A percentile compares a stretch with the other conserved stretches of the same genome.
Evolutionary conservation across 192 early-diverging fungal species (phyloP).

Genomic region (Entomortierella beljakovae): DNA sequence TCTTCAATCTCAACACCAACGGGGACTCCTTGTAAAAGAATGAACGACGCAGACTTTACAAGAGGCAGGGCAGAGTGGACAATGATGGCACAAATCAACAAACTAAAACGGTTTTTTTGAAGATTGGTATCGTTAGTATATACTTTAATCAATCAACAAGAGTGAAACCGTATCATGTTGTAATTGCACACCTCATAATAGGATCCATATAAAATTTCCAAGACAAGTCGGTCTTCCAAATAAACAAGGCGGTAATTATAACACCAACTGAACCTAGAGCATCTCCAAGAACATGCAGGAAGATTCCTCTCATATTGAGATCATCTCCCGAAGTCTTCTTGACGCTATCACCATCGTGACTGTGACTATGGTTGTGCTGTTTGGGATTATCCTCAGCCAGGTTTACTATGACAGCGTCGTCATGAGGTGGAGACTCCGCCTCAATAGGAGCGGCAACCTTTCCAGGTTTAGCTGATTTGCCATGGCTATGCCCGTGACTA

Average conservation of each 20-base stretch:
- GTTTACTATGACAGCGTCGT: conserved; percentile 8
- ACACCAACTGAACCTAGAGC: conserved; percentile 90
- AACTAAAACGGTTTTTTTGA: conserved; percentile 23
- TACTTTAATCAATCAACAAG: no score
- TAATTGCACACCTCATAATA: conserved; percentile 76
- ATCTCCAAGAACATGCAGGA: conserved; percentile 93
- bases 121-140: conserved; percentile 26
- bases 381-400: conserved; percentile 40
- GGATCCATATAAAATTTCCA: conserved; percentile 93
- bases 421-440: neutral
- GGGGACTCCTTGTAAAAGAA: conserved; percentile 89
- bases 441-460: neutral
- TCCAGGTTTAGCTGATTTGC: neutral
- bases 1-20: conserved; percentile 69
- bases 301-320: conserved; percentile 73
- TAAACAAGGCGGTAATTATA: conserved; percentile 80
- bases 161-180: no score
- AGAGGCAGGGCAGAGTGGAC: conserved; percentile 61
- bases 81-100: conserved; percentile 73
- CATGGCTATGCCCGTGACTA: conserved; percentile 67
- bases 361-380: conserved; percentile 52
- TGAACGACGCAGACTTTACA: conserved; percentile 72
- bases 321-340: conserved; percentile 56
- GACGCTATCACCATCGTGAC: conserved; percentile 15
- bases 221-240: conserved; percentile 71